phyloP scores from a whole-genome alignment of 1,139 yeast species.

The Yamadazyma aaseri region DNA sequence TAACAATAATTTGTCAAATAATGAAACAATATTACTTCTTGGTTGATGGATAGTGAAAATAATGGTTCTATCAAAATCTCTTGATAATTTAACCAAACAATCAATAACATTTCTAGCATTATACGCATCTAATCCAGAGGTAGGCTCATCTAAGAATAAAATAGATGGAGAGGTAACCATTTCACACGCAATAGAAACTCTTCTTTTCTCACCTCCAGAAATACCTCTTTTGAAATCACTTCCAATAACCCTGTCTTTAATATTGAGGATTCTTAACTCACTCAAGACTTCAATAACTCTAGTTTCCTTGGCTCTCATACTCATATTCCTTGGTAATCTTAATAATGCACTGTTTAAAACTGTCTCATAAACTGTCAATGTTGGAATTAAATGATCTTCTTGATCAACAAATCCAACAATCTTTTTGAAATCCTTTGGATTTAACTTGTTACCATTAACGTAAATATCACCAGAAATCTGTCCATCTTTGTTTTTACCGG shows the following conservation, averaged over 20 bases:
- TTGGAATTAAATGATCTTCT: slow-evolving; percentile 87
- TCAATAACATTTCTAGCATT: slow-evolving; percentile 92
- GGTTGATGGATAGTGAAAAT: slow-evolving; percentile 96
- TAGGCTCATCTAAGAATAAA: slow-evolving; percentile 82
- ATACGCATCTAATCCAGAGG: slow-evolving; percentile 91
- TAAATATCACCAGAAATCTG: slow-evolving; percentile 58
- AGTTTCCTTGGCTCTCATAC: slow-evolving; percentile 65
- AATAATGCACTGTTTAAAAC: slow-evolving; percentile 88
- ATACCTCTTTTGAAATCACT: slow-evolving; percentile 89
- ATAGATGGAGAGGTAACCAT: slow-evolving; percentile 83
- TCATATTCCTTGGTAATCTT: slow-evolving; percentile 80
- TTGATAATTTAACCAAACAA: slow-evolving; percentile 74
- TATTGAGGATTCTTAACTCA: slow-evolving; percentile 78
- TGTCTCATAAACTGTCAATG: slow-evolving; percentile 93
- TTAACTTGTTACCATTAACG: slow-evolving; percentile 64
- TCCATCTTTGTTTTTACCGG: slow-evolving; percentile 84
- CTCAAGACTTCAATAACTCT: slow-evolving; percentile 82
- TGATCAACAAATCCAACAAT: slow-evolving; percentile 97
- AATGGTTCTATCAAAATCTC: slow-evolving; percentile 80
- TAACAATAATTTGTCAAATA: slow-evolving; percentile 78
- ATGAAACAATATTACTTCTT: slow-evolving; percentile 89
- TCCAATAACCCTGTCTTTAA: slow-evolving; percentile 85
- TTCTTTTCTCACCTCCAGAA: slow-evolving; percentile 89
- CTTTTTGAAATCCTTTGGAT: slow-evolving; percentile 50
- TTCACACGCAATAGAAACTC: slow-evolving; percentile 90